Percentiles rank a stretch among this genome's conserved stretches.
Evolutionary conservation across 139 green algal genomes (phyloP).

Genomic region (Chlorella ohadii): DNA sequence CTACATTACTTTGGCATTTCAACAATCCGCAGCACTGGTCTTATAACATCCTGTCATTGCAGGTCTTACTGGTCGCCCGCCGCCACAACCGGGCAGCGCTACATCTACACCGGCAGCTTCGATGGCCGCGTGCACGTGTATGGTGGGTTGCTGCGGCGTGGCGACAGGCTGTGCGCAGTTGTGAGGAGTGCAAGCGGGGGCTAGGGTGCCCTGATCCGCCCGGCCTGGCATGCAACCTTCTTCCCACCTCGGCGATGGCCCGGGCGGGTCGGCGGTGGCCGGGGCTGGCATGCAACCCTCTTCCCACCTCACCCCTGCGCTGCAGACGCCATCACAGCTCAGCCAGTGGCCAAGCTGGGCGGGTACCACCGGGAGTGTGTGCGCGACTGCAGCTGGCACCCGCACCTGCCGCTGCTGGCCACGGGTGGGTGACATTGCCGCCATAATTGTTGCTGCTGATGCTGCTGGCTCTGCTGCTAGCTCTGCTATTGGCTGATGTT

Average conservation of each 20-base stretch:
- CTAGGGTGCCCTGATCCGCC: too few species aligned
- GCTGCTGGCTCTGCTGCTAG: background rate
- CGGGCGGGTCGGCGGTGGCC: too few species aligned
- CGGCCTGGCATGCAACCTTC: too few species aligned
- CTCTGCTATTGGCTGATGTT: too few species aligned
- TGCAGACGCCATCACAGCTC: constrained; percentile 83
- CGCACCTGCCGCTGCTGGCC: constrained; percentile 73
- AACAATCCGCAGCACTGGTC: background rate
- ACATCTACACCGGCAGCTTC: constrained; percentile 88
- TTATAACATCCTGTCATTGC: too few species aligned
- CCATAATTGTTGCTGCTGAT: background rate
- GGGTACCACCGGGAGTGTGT: constrained; percentile 77
- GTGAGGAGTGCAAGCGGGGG: too few species aligned
- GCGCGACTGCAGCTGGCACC: constrained; percentile 94
- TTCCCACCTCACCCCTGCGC: background rate
- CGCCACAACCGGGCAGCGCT: constrained; percentile 87
- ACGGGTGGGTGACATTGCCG: constrained; percentile 24
- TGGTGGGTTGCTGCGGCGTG: too few species aligned
- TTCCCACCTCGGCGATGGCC: too few species aligned
- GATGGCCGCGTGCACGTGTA: constrained; percentile 80
- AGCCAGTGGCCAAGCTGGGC: constrained; percentile 44
- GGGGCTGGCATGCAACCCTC: too few species aligned
- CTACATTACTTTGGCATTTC: too few species aligned
- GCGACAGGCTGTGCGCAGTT: too few species aligned
- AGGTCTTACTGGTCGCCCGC: constrained; percentile 87